Percentiles rank a stretch among this genome's conserved stretches.
These are phyloP conservation scores for Carex scoparia DNA, from an alignment of 176 grass and related monocot genomes.

Conservation along the genomic window DNA sequence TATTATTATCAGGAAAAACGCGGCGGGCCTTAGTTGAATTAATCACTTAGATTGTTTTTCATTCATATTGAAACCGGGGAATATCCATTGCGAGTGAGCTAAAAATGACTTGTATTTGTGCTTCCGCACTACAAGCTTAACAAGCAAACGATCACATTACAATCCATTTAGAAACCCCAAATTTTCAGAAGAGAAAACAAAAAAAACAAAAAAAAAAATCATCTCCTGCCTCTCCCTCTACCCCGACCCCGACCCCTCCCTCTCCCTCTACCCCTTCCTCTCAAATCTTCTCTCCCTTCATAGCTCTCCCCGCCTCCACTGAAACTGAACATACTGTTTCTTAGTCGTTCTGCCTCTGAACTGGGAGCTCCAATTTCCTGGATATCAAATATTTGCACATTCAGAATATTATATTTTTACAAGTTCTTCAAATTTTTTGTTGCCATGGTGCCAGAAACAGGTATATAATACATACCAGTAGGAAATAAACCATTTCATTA, in stretches of 20 bases:
- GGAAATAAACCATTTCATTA: neutral
- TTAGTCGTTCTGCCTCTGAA: constrained; percentile 57
- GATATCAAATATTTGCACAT: constrained; percentile 8
- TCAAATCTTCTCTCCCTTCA: constrained; percentile 43
- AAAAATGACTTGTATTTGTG: too few relatives aligned
- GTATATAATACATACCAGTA: neutral
- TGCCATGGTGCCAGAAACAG: neutral
- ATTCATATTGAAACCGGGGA: too few relatives aligned
- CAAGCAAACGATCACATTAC: neutral
- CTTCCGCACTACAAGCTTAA: neutral
- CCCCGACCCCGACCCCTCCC: constrained; percentile 42
- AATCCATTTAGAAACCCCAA: neutral
- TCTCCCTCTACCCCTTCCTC: constrained; percentile 42
- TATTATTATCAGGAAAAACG: too few relatives aligned
- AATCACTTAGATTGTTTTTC: too few relatives aligned
- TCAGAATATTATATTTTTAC: neutral
- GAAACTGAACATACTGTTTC: constrained; percentile 89
- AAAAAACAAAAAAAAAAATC: neutral
- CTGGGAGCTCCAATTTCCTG: constrained; percentile 28
- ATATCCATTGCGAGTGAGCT: too few relatives aligned
- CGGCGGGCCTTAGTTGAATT: too few relatives aligned
- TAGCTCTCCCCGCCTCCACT: constrained; percentile 38
- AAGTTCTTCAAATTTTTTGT: neutral
- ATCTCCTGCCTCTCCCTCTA: constrained; percentile 44
- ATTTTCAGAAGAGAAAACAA: neutral